A percentile compares a stretch with the other conserved stretches of the same genome.
These are phyloP conservation scores for Neurospora discreta DNA, from an alignment of 495 filamentous ascomycete genomes.

Conservation along the genomic window DNA sequence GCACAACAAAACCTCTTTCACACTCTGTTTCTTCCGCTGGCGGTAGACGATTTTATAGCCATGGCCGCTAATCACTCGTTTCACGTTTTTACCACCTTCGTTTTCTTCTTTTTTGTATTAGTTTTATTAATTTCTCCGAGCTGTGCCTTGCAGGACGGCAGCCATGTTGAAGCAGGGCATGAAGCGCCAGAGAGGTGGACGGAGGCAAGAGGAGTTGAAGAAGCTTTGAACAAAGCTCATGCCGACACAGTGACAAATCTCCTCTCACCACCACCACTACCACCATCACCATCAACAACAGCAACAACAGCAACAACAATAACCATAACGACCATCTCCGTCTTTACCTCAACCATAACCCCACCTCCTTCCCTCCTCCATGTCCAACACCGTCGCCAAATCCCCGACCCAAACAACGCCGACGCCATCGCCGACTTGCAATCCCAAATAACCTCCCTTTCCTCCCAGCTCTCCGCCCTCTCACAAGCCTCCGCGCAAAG, in stretches of 20 bases:
- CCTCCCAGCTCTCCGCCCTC: conserved; percentile 22
- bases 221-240: neutral
- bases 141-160: conserved; percentile 11
- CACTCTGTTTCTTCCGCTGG: neutral
- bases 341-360: neutral
- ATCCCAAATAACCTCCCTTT: conserved; percentile 30
- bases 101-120: neutral
- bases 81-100: conserved; percentile 4
- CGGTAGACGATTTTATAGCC: neutral
- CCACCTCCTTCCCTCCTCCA: neutral
- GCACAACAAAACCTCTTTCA: neutral
- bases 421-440: conserved; percentile 25
- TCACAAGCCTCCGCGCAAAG: conserved; percentile 28
- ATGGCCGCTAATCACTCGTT: conserved; percentile 4
- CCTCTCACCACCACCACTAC: neutral
- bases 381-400: conserved; percentile 2
- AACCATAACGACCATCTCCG: neutral
- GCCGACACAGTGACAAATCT: neutral
- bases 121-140: conserved; percentile 13
- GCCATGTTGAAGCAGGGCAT: neutral
- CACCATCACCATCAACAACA: conserved; percentile 1
- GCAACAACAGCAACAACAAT: neutral
- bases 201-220: neutral
- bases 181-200: neutral
- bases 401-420: conserved; percentile 21